These are phyloP conservation scores for Pythium biforme DNA, from an alignment of 352 stramenopile genomes.

Conservation along the genomic window DNA sequence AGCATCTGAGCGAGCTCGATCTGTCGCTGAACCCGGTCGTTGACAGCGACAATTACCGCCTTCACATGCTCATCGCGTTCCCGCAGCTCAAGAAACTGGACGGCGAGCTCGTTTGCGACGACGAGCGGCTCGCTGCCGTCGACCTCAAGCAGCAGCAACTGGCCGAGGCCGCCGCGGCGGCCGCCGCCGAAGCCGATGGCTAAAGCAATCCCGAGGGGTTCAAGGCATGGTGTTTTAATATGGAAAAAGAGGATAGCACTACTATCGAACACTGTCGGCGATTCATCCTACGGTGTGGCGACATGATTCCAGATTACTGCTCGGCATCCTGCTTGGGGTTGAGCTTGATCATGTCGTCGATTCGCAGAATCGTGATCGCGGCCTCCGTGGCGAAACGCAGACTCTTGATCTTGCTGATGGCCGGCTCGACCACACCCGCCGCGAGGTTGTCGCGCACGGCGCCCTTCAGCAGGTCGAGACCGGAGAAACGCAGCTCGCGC, in stretches of 20 bases:
- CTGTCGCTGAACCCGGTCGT: slow-evolving; percentile 55
- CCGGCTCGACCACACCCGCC: slow-evolving; percentile 98
- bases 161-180: slow-evolving; percentile 25
- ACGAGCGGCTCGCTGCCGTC: slow-evolving; percentile 60
- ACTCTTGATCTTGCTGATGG: slow-evolving; percentile 99
- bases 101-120: slow-evolving; percentile 46
- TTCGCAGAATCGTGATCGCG: slow-evolving; percentile 99
- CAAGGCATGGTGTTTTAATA: slow-evolving; percentile 25
- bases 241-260: slow-evolving; percentile 28
- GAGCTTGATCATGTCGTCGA: slow-evolving; percentile 99
- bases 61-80: slow-evolving; percentile 47
- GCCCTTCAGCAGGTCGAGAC: slow-evolving; percentile 97
- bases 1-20: slow-evolving; percentile 40
- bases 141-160: slow-evolving; percentile 56
- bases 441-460: slow-evolving; percentile 95
- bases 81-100: slow-evolving; percentile 64
- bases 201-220: slow-evolving; percentile 20
- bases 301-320: slow-evolving; percentile 48
- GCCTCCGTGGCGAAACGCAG: slow-evolving; percentile 99
- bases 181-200: slow-evolving; percentile 29
- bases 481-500: slow-evolving; percentile 81
- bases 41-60: slow-evolving; percentile 55
- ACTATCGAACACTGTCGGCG: slow-evolving; percentile 23
- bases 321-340: slow-evolving; percentile 86
- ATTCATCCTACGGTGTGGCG: slow-evolving; percentile 21